phyloP scores from a whole-genome alignment of 1,139 yeast species.

The Yamadazyma blattariae region DNA sequence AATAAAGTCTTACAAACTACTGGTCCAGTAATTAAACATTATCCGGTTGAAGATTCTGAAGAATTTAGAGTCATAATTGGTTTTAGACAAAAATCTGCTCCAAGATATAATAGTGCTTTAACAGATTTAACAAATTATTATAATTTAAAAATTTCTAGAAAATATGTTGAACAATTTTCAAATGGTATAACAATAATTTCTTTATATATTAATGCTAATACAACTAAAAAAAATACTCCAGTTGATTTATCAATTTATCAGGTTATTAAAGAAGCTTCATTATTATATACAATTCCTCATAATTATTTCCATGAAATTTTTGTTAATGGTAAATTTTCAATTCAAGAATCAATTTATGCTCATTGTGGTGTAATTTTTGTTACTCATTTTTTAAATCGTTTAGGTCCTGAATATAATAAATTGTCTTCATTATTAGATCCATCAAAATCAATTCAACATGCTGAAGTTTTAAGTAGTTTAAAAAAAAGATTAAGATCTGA shows the following conservation, averaged over 20 bases:
- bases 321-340: constrained; percentile 73
- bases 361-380: constrained; percentile 93
- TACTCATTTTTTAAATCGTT: constrained; percentile 88
- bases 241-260: constrained; percentile 82
- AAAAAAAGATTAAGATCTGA: constrained; percentile 91
- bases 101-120: constrained; percentile 85
- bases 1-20: constrained; percentile 68
- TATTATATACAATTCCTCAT: constrained; percentile 88
- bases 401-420: constrained; percentile 86
- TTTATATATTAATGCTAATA: constrained; percentile 70
- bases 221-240: constrained; percentile 27
- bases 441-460: constrained; percentile 56
- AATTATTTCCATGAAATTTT: constrained; percentile 76
- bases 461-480: constrained; percentile 74
- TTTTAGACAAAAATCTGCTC: constrained; percentile 78
- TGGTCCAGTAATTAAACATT: constrained; percentile 92
- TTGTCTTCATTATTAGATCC: constrained; percentile 64
- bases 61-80: constrained; percentile 84
- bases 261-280: constrained; percentile 90
- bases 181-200: constrained; percentile 87
- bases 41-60: constrained; percentile 77
- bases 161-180: constrained; percentile 91
- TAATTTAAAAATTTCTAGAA: constrained; percentile 80
- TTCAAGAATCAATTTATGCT: constrained; percentile 93
- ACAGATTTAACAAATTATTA: constrained; percentile 88